Conservation (phyloP, 2,329 filamentous ascomycete species). For the Septoria petroselini region DNA sequence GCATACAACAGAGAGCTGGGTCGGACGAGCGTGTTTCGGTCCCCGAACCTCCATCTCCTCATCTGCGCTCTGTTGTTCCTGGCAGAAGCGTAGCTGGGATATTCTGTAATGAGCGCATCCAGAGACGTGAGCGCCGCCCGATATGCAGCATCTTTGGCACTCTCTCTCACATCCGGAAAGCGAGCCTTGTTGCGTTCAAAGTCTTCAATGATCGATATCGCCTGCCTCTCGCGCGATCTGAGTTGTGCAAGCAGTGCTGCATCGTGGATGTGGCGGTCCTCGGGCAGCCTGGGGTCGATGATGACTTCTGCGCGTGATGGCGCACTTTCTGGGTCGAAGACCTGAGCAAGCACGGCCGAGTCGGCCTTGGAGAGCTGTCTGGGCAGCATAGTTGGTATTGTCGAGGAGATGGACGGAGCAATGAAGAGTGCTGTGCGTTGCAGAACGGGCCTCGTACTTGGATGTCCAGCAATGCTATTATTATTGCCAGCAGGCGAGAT, state of each 20-base stretch:
- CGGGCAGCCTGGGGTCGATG: slow-evolving; percentile 28
- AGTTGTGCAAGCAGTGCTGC: slow-evolving; percentile 22
- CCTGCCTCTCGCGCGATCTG: slow-evolving; percentile 27
- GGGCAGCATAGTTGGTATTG: slow-evolving; percentile 14
- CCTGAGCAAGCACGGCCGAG: slow-evolving; percentile 45
- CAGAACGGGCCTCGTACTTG: too few species aligned
- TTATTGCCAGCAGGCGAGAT: too few species aligned
- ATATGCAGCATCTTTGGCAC: slow-evolving; percentile 25
- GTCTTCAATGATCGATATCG: slow-evolving; percentile 30
- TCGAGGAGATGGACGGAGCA: neutral
- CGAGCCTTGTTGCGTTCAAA: slow-evolving; percentile 20
- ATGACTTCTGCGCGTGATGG: slow-evolving; percentile 28
- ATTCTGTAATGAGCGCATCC: slow-evolving; percentile 53
- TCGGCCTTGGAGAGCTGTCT: slow-evolving; percentile 39
- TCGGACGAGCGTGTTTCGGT: slow-evolving; percentile 41
- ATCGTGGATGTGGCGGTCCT: slow-evolving; percentile 27
- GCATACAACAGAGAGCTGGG: slow-evolving; percentile 5
- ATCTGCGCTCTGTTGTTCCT: slow-evolving; percentile 72
- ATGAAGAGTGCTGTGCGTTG: neutral
- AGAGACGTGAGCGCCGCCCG: slow-evolving; percentile 43
- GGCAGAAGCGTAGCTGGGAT: slow-evolving; percentile 68
- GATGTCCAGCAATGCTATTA: neutral
- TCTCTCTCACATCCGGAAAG: slow-evolving; percentile 10
- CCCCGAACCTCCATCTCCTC: slow-evolving; percentile 48
- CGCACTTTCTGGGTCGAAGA: slow-evolving; percentile 35